phyloP scores from a whole-genome alignment of 139 green algal genomes.

The Tetradesmus obliquus region DNA sequence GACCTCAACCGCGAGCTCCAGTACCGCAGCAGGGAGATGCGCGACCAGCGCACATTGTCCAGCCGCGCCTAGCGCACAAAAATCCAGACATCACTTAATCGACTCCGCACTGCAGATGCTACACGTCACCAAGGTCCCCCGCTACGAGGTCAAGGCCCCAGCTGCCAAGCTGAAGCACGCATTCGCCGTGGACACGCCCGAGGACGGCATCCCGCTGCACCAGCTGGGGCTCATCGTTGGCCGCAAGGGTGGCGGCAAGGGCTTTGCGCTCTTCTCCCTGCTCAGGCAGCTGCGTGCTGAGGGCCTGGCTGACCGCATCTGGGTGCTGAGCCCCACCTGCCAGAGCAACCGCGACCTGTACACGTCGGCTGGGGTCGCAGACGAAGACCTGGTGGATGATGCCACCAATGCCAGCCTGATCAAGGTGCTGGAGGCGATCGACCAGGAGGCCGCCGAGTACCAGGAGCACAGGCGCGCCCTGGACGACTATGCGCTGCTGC shows the following conservation, averaged over 20 bases:
- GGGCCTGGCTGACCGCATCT: conserved; percentile 10
- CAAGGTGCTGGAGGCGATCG: neutral
- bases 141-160: neutral
- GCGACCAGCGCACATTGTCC: too few species aligned
- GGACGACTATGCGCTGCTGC: neutral
- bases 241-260: conserved; percentile 17
- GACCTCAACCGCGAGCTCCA: too few species aligned
- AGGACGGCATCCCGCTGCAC: conserved; percentile 11
- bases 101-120: too few species aligned
- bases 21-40: too few species aligned
- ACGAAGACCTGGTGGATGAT: neutral
- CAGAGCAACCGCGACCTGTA: too few species aligned
- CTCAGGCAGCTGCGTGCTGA: neutral
- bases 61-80: too few species aligned
- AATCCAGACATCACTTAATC: too few species aligned
- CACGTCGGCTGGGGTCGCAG: neutral
- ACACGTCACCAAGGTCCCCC: neutral
- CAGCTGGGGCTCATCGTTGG: conserved; percentile 6
- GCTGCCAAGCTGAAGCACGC: conserved; percentile 10
- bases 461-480: neutral
- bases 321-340: conserved; percentile 8
- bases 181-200: neutral
- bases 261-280: conserved; percentile 15
- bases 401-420: neutral
- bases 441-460: neutral